These are phyloP conservation scores for Fusarium sp. DNA, from an alignment of 2,329 filamentous ascomycete genomes.

Conservation along the genomic window DNA sequence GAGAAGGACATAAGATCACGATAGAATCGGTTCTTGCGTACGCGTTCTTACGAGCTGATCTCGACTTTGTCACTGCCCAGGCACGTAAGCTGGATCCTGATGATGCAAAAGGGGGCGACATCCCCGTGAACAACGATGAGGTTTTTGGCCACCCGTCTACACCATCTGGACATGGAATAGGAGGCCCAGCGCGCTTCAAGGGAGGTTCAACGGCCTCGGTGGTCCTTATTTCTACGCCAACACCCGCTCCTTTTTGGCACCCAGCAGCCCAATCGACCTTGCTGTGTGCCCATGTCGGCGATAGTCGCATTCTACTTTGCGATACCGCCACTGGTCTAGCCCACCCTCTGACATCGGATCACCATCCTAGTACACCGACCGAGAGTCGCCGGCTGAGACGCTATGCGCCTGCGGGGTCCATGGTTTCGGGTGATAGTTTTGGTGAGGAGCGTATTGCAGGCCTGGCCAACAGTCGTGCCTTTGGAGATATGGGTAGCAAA, in stretches of 20 bases:
- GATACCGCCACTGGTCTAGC: slow-evolving; percentile 85
- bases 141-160: slow-evolving; percentile 75
- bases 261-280: slow-evolving; percentile 86
- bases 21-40: slow-evolving; percentile 88
- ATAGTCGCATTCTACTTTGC: slow-evolving; percentile 91
- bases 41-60: slow-evolving; percentile 91
- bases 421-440: slow-evolving; percentile 91
- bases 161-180: slow-evolving; percentile 73
- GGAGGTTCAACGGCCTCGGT: slow-evolving; percentile 94
- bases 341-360: slow-evolving; percentile 86
- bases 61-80: slow-evolving; percentile 93
- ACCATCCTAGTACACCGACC: slow-evolving; percentile 88
- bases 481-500: slow-evolving; percentile 93
- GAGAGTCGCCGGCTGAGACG: slow-evolving; percentile 87
- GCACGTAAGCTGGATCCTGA: slow-evolving; percentile 82
- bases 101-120: slow-evolving; percentile 78
- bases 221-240: slow-evolving; percentile 91
- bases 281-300: slow-evolving; percentile 90
- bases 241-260: slow-evolving; percentile 94
- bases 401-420: slow-evolving; percentile 79
- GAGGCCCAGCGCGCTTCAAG: slow-evolving; percentile 83
- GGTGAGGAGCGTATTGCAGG: slow-evolving; percentile 96
- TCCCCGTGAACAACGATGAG: slow-evolving; percentile 86
- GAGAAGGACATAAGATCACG: slow-evolving; percentile 61
- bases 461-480: slow-evolving; percentile 92